Evolutionary conservation across 2,329 filamentous ascomycete species (phyloP), one percentile per base, ranked within the genome.

Genomic region (Ampelomyces quisqualis): DNA sequence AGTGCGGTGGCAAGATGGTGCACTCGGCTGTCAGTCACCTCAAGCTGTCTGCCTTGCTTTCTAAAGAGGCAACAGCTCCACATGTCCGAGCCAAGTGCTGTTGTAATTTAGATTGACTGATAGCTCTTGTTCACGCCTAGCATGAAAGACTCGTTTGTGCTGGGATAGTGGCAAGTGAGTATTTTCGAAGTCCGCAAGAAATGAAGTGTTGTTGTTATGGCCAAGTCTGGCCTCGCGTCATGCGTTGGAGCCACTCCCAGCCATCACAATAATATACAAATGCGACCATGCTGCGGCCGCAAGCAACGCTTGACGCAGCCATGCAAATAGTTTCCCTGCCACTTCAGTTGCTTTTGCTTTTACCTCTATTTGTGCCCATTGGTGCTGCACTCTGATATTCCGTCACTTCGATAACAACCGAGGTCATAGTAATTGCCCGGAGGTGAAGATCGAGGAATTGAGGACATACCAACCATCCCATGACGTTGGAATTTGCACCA

Each of bases 401-500:
- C 40, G 40, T 43, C 32, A 32, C 45, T 24, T 49, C 52, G 47
- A 54, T 49, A 53, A 39, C 48, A 36, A 51, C 10, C 17, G 37
- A 15, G 37, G 29, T 21, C 37, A 26, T 8, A n/a, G 19, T 15
- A 4, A 17, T 32, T 21, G 29, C 30, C 29, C n/a, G n/a, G n/a
- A n/a, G n/a, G n/a, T n/a, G 10, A 9, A 26, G 15, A 26, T 11
- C 18, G 18, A 17, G n/a, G 15, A 14, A 13, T 34, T 14, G n/a
- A 23, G 39, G 48, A 40, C 40, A 33, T 37, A 38, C 18, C 46
- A 22, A 32, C 31, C 34, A 60, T 55, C 57, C 38, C 40, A 34
- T 53, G 67, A 70, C 66, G 67, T 70, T 67, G 66, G 57, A 55
- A 49, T 67, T 70, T 63, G 62, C 66, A 68, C 62, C 41, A 56